Conservation (phyloP, 768 basidiomycete species). For the Dioszegia hungarica region DNA sequence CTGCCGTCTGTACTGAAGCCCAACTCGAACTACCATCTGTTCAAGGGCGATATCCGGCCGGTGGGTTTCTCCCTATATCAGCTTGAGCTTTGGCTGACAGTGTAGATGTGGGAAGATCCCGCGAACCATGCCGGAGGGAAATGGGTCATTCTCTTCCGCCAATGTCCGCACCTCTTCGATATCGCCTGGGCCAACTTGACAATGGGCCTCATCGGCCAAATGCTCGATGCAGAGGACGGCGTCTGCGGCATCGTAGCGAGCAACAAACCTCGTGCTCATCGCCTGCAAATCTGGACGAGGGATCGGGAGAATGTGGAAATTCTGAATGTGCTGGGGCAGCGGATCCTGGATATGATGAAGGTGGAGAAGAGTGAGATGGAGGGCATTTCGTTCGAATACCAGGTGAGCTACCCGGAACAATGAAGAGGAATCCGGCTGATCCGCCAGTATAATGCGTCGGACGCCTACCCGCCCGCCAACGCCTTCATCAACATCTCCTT, state of each 20-base stretch:
- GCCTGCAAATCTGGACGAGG: constrained; percentile 88
- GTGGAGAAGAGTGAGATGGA: constrained; percentile 66
- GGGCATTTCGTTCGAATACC: constrained; percentile 81
- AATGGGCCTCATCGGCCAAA: constrained; percentile 83
- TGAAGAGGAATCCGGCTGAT: neutral
- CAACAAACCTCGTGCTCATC: constrained; percentile 74
- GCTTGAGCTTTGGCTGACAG: neutral
- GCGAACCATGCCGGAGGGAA: constrained; percentile 89
- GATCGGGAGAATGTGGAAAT: constrained; percentile 78
- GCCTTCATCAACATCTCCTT: constrained; percentile 33
- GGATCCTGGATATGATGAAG: constrained; percentile 74
- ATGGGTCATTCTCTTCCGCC: constrained; percentile 92
- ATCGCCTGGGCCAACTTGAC: constrained; percentile 84
- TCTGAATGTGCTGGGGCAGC: constrained; percentile 77
- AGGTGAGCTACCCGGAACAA: constrained; percentile 53
- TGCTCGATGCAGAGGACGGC: constrained; percentile 62
- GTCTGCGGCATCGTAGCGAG: constrained; percentile 76
- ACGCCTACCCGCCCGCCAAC: constrained; percentile 25
- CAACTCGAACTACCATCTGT: constrained; percentile 91
- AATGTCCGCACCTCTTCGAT: constrained; percentile 67
- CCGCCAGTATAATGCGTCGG: constrained; percentile 31
- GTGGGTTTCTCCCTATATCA: constrained; percentile 14
- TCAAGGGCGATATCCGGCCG: constrained; percentile 57
- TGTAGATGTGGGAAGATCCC: constrained; percentile 85
- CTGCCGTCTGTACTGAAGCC: constrained; percentile 74